Percentiles rank a stretch among this genome's conserved stretches.
phyloP scores from a whole-genome alignment of 2,329 filamentous ascomycete genomes.

The Lasiodiplodia theobromae region DNA sequence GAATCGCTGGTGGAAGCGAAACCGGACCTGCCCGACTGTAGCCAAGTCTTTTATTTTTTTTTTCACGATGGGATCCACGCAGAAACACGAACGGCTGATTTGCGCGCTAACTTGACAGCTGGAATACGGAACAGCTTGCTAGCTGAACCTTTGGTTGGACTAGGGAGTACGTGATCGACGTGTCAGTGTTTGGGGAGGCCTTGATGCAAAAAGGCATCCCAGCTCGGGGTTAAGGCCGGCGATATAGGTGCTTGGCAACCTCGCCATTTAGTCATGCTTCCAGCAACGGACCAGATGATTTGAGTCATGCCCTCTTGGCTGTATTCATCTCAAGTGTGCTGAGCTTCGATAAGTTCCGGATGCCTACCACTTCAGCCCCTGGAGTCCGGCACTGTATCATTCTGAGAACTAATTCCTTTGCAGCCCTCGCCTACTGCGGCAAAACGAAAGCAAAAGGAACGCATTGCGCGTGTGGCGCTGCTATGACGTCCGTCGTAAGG shows the following conservation, averaged over 20 bases:
- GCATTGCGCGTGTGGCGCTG: too few species aligned
- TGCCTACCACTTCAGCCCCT: background rate
- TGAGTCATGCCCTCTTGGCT: background rate
- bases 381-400: too few species aligned
- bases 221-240: background rate
- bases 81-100: background rate
- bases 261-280: background rate
- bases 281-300: background rate
- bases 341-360: background rate
- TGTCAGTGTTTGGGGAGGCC: background rate
- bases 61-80: background rate
- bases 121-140: background rate
- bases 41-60: background rate
- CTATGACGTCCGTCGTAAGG: too few species aligned
- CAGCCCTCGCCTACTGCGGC: background rate
- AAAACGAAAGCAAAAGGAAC: background rate
- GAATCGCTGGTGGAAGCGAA: background rate
- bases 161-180: background rate
- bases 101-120: background rate
- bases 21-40: too few species aligned
- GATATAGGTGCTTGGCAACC: background rate
- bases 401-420: background rate
- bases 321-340: background rate
- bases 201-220: background rate
- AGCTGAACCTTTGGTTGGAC: background rate